Evolutionary conservation across 1,284 basidiomycete genomes (phyloP), one percentile per base, ranked within the genome.

Genomic region (Thecaphora thlaspeos): DNA sequence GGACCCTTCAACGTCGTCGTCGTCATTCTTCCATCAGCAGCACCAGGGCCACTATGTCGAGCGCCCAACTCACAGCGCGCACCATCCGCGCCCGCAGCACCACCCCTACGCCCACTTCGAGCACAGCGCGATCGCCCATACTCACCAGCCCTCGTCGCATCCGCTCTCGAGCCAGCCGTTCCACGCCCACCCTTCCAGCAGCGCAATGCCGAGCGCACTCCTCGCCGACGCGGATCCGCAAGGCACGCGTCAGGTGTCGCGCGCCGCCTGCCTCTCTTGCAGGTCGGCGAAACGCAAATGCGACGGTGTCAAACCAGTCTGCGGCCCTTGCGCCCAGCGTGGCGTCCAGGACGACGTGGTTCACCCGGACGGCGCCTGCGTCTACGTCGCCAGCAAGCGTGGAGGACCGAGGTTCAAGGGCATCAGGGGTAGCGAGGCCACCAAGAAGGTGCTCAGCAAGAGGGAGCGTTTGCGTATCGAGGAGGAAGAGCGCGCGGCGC

Each of bases 351-450:
- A 56, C 12, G 66, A 51, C 43, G 45, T 44, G 21, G 44, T 55
- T 0, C 54, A 55, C 30, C 57, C 60, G 5, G 67, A 63, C 23
- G 69, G 68, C 19, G 66, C 61, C 22, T 73, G 71, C 38, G 53
- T 61, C 24, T 73, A 58, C 23, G 67, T 73, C 3, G 61, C 68
- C 15, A 64, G 60, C 47, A 71, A 69, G 43, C 55, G 71, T 9
- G 71, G 71, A 23, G 71, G 71, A 1, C 71, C 71, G 12, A 51
- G 71, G 15, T 71, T 66, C 62, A 73, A 73, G 53, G 71, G 71
- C 34, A 50, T 69, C 42, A 61, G 55, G 32, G 70, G 68, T 19
- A 56, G 57, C 10, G 68, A 67, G 21, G 67, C 68, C 1, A 63
- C 56, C 43, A 58, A 57, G 38, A 50, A 62, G 15, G 67, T 67